A percentile compares a stretch with the other conserved stretches of the same genome.
Evolutionary conservation across 2,329 filamentous ascomycete genomes (phyloP).

Genomic region (Helminthosporium solani): DNA sequence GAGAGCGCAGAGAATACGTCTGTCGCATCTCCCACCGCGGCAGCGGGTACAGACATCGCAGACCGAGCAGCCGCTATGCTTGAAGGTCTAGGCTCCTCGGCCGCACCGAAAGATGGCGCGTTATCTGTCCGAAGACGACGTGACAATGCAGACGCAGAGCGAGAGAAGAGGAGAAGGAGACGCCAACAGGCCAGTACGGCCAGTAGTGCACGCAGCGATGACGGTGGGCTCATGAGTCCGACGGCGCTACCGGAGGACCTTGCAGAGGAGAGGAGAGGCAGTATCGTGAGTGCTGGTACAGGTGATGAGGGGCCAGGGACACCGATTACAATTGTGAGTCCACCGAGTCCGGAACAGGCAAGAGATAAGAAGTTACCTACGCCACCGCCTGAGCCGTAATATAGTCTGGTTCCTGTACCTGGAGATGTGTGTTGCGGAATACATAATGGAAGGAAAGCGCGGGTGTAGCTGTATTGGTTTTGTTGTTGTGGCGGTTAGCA

Average conservation of each 20-base stretch:
- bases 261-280: conserved; percentile 16
- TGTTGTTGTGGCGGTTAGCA: too few relatives aligned
- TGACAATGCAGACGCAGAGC: conserved; percentile 78
- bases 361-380: conserved; percentile 27
- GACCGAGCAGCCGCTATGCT: conserved; percentile 80
- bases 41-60: conserved; percentile 65
- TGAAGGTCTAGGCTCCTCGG: conserved; percentile 66
- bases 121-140: conserved; percentile 62
- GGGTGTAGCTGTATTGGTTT: too few relatives aligned
- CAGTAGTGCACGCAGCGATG: conserved; percentile 34
- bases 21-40: conserved; percentile 43
- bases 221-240: conserved; percentile 35
- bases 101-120: conserved; percentile 50
- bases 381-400: conserved; percentile 29
- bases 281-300: conserved; percentile 9
- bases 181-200: conserved; percentile 33
- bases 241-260: conserved; percentile 34
- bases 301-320: conserved; percentile 18
- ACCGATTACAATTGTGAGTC: conserved; percentile 40
- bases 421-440: too few relatives aligned
- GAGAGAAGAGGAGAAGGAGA: conserved; percentile 66
- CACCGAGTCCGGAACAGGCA: conserved; percentile 39
- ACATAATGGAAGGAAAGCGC: too few relatives aligned
- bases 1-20: conserved; percentile 21
- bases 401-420: neutral